These are phyloP conservation scores for Cladosporium sp. DNA, from an alignment of 2,329 filamentous ascomycete species.

Conservation along the genomic window DNA sequence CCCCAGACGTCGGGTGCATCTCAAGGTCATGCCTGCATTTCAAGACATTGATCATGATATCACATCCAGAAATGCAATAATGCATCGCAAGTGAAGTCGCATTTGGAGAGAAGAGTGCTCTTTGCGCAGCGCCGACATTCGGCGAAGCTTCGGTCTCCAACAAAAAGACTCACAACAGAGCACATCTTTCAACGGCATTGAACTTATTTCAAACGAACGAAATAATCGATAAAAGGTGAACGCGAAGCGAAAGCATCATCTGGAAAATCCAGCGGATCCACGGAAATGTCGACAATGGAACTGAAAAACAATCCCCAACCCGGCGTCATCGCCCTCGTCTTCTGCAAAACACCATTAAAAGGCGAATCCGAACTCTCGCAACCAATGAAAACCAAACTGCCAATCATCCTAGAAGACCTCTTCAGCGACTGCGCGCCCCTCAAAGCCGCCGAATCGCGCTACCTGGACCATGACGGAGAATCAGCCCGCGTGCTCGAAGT, in stretches of 20 bases:
- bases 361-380: conserved; percentile 1
- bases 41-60: background rate
- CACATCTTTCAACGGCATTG: background rate
- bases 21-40: no score
- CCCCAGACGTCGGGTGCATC: no score
- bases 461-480: conserved; percentile 9
- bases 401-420: background rate
- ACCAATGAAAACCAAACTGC: conserved; percentile 2
- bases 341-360: conserved; percentile 11
- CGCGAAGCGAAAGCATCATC: no score
- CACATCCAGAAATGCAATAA: no score
- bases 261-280: background rate
- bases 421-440: background rate
- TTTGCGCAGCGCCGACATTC: background rate
- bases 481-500: conserved; percentile 14
- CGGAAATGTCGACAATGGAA: background rate
- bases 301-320: background rate
- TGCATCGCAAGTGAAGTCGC: no score
- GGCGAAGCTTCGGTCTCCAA: background rate
- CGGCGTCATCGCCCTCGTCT: conserved; percentile 16
- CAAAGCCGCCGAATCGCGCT: background rate
- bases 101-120: no score
- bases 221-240: background rate
- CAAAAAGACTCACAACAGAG: background rate
- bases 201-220: background rate